These are phyloP conservation scores for Colletotrichum scovillei DNA, from an alignment of 2,329 filamentous ascomycete species.

Conservation along the genomic window DNA sequence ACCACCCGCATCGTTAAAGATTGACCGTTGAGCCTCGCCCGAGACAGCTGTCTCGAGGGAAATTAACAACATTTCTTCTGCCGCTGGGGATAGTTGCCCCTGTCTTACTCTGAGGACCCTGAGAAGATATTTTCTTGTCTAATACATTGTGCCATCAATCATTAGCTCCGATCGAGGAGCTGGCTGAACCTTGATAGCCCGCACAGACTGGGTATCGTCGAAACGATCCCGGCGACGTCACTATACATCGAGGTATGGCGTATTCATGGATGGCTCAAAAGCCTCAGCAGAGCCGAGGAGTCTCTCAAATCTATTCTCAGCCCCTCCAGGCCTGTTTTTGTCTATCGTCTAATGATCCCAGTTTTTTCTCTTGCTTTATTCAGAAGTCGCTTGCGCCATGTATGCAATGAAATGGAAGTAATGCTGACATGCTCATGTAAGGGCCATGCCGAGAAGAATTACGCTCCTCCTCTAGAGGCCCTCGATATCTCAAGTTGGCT, in stretches of 20 bases:
- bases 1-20: neutral
- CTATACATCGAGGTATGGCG: neutral
- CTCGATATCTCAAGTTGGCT: too few species aligned
- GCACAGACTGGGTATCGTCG: neutral
- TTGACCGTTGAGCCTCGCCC: neutral
- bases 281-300: neutral
- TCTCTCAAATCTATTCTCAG: neutral
- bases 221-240: neutral
- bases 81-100: neutral
- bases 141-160: neutral
- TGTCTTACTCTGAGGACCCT: neutral
- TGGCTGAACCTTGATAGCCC: neutral
- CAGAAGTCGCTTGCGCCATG: conserved; percentile 1
- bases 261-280: neutral
- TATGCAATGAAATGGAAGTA: neutral
- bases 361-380: neutral
- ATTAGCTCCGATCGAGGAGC: neutral
- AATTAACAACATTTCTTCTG: neutral
- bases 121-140: neutral
- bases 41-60: neutral
- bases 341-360: neutral
- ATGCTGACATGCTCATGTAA: neutral
- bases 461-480: neutral
- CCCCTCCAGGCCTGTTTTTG: neutral
- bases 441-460: neutral